Evolutionary conservation across 2,329 filamentous ascomycete genomes (phyloP).

Genomic region (Plectosphaerella plurivora): DNA sequence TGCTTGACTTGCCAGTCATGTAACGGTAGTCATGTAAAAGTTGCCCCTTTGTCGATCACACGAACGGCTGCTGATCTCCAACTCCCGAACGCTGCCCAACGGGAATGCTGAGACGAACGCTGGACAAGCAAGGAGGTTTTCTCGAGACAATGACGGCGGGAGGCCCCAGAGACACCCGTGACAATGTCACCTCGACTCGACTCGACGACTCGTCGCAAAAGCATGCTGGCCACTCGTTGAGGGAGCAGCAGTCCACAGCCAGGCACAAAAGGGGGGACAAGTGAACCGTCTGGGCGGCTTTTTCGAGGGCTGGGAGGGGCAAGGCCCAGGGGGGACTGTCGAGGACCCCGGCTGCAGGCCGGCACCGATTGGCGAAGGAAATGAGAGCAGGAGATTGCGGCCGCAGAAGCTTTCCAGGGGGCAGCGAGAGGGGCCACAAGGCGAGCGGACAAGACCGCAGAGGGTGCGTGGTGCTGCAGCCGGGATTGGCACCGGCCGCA

Average conservation of each 20-base stretch:
- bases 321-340: background rate
- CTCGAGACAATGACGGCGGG: too few species aligned
- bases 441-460: background rate
- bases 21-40: too few species aligned
- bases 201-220: background rate
- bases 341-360: background rate
- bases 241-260: background rate
- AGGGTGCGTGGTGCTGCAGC: background rate
- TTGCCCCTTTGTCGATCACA: too few species aligned
- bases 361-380: background rate
- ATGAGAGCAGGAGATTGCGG: conserved; percentile 2
- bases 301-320: background rate
- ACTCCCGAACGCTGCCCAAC: too few species aligned
- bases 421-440: background rate
- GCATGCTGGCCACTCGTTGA: background rate
- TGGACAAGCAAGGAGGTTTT: too few species aligned
- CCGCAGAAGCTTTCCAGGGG: conserved; percentile 1
- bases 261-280: too few species aligned
- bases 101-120: too few species aligned
- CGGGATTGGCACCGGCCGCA: background rate
- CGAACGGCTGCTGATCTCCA: too few species aligned
- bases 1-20: too few species aligned
- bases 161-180: too few species aligned
- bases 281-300: too few species aligned
- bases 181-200: background rate